phyloP scores from a whole-genome alignment of 78 protist species.

The Pigoraptor vietnamica region DNA sequence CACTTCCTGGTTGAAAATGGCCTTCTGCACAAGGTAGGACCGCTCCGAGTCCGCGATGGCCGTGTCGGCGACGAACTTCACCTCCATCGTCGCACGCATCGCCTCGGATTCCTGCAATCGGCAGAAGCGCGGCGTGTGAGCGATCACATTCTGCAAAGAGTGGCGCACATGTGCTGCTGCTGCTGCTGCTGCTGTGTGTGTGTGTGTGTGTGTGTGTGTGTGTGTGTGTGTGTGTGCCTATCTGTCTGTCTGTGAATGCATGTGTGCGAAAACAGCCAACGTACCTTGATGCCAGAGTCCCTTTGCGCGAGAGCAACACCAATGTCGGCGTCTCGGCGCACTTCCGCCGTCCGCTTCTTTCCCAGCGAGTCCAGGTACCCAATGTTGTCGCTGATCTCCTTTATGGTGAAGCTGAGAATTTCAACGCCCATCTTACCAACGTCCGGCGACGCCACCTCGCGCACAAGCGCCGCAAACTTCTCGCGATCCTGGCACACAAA shows the following conservation, averaged over 20 bases:
- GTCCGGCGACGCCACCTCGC: slow-evolving; percentile 4
- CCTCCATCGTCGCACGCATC: background rate
- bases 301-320: slow-evolving; percentile 13
- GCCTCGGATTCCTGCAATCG: background rate
- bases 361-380: slow-evolving; percentile 30
- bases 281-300: background rate
- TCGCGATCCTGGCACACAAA: slow-evolving; percentile 22
- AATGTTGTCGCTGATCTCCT: background rate
- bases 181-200: too few relatives aligned
- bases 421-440: slow-evolving; percentile 20
- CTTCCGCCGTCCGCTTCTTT: slow-evolving; percentile 18
- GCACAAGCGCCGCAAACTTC: slow-evolving; percentile 1
- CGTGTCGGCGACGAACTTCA: background rate
- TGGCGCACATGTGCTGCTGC: too few relatives aligned
- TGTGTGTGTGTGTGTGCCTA: too few relatives aligned
- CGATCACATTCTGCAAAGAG: background rate
- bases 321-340: slow-evolving; percentile 33
- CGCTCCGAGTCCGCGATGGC: background rate
- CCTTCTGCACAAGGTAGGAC: background rate
- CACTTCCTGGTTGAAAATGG: slow-evolving; percentile 1
- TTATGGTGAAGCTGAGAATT: slow-evolving; percentile 19
- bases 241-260: too few relatives aligned
- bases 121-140: background rate
- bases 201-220: too few relatives aligned
- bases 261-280: background rate